A percentile compares a stretch with the other conserved stretches of the same genome.
These are phyloP conservation scores for Monilinia polystroma DNA, from an alignment of 2,329 filamentous ascomycete species.

Conservation along the genomic window DNA sequence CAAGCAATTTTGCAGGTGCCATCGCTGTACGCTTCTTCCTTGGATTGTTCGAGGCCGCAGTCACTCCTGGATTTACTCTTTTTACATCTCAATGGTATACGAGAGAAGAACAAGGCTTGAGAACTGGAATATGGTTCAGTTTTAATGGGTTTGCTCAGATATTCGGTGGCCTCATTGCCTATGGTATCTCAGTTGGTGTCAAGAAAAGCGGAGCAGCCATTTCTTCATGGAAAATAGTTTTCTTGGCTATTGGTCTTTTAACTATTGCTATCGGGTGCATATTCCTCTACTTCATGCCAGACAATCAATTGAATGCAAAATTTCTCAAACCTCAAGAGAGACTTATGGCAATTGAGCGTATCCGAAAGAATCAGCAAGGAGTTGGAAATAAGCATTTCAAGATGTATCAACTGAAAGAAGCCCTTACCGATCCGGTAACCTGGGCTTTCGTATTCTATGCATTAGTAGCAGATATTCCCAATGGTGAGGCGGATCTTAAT, in stretches of 20 bases:
- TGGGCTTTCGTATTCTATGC: slow-evolving; percentile 48
- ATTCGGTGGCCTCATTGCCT: slow-evolving; percentile 60
- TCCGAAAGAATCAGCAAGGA: slow-evolving; percentile 58
- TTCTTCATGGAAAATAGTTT: slow-evolving; percentile 59
- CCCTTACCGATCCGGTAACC: slow-evolving; percentile 40
- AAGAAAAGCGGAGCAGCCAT: slow-evolving; percentile 52
- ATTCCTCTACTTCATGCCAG: slow-evolving; percentile 47
- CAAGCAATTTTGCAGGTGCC: slow-evolving; percentile 58
- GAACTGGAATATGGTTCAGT: slow-evolving; percentile 66
- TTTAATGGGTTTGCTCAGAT: slow-evolving; percentile 66
- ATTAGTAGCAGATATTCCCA: slow-evolving; percentile 39
- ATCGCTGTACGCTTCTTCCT: slow-evolving; percentile 67
- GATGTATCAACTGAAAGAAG: slow-evolving; percentile 52
- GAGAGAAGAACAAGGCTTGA: slow-evolving; percentile 62
- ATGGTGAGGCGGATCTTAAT: slow-evolving; percentile 29
- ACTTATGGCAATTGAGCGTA: slow-evolving; percentile 47
- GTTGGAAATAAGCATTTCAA: slow-evolving; percentile 56
- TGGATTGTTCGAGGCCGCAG: slow-evolving; percentile 66
- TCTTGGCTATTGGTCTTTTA: slow-evolving; percentile 48
- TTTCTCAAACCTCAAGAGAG: slow-evolving; percentile 48
- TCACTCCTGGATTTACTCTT: slow-evolving; percentile 67
- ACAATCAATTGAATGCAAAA: slow-evolving; percentile 46
- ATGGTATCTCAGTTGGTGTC: slow-evolving; percentile 57
- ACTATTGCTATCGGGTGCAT: slow-evolving; percentile 45
- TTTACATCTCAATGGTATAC: slow-evolving; percentile 74